A percentile compares a stretch with the other conserved stretches of the same genome.
Conservation (phyloP, 2,329 filamentous ascomycete species). For the Phaeosphaeria sp. region DNA sequence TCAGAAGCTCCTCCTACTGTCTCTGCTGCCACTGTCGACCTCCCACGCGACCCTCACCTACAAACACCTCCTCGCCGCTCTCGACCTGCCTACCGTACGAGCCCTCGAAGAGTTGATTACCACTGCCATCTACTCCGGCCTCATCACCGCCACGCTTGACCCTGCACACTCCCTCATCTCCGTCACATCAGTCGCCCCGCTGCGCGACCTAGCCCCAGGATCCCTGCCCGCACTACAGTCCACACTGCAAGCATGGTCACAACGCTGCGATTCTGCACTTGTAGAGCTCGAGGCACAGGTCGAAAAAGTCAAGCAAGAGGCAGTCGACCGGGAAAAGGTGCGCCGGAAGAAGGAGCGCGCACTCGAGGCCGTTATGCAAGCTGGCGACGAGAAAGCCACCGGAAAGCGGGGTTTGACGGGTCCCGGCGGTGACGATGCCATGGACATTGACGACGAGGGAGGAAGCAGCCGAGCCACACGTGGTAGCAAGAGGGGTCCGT, state of each 20-base stretch:
- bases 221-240: slow-evolving; percentile 72
- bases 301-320: slow-evolving; percentile 62
- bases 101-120: slow-evolving; percentile 88
- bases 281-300: slow-evolving; percentile 79
- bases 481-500: slow-evolving; percentile 39
- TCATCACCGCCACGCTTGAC: slow-evolving; percentile 83
- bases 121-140: slow-evolving; percentile 82
- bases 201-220: slow-evolving; percentile 82
- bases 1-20: slow-evolving; percentile 88
- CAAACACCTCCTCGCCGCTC: slow-evolving; percentile 66
- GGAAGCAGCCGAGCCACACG: slow-evolving; percentile 30
- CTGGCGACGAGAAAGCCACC: slow-evolving; percentile 34
- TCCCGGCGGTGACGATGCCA: slow-evolving; percentile 38
- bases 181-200: slow-evolving; percentile 79
- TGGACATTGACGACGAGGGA: slow-evolving; percentile 48
- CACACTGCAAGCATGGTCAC: slow-evolving; percentile 76
- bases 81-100: slow-evolving; percentile 70
- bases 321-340: slow-evolving; percentile 50
- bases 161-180: slow-evolving; percentile 75
- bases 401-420: slow-evolving; percentile 30
- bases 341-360: slow-evolving; percentile 51
- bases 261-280: slow-evolving; percentile 77
- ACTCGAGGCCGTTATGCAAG: slow-evolving; percentile 38
- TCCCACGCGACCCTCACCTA: slow-evolving; percentile 74
- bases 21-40: slow-evolving; percentile 80